Evolutionary conservation across 176 grass and related monocot species (phyloP).

Genomic region (Areca catechu): DNA sequence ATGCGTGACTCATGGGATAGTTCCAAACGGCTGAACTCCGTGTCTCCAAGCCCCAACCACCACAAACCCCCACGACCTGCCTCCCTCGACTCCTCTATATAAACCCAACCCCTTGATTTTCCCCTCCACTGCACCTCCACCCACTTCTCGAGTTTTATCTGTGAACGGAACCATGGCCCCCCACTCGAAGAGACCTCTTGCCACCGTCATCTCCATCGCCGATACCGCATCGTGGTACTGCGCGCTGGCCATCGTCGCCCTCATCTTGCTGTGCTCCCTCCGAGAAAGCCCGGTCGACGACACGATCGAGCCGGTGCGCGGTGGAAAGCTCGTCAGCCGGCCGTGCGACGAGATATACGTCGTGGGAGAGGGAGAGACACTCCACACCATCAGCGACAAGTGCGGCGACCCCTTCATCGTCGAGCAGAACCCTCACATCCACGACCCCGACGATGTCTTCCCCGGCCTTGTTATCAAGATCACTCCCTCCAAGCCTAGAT

Average conservation of each 20-base stretch:
- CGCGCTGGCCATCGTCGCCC: constrained; percentile 33
- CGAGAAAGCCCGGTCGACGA: background rate
- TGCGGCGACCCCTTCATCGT: constrained; percentile 85
- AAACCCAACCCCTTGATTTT: too few relatives aligned
- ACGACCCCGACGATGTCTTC: constrained; percentile 90
- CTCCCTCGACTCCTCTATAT: too few relatives aligned
- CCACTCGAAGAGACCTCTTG: background rate
- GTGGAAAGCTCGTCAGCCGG: constrained; percentile 21
- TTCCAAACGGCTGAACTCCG: too few relatives aligned
- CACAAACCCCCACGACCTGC: too few relatives aligned
- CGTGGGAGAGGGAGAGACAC: constrained; percentile 65
- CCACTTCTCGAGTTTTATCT: too few relatives aligned
- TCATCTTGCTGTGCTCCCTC: constrained; percentile 43
- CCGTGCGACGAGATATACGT: constrained; percentile 87
- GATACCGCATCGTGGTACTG: constrained; percentile 56
- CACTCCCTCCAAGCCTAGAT: constrained; percentile 25
- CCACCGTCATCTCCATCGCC: constrained; percentile 17
- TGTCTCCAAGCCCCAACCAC: too few relatives aligned
- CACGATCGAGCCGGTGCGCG: constrained; percentile 10
- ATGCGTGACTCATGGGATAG: too few relatives aligned
- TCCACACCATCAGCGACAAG: constrained; percentile 82
- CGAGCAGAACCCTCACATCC: constrained; percentile 77
- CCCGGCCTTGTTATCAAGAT: constrained; percentile 80
- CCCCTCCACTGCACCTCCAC: too few relatives aligned
- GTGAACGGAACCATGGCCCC: background rate